A percentile compares a stretch with the other conserved stretches of the same genome.
phyloP scores from a whole-genome alignment of 345 rosid species.

The Lepidium sativum region DNA sequence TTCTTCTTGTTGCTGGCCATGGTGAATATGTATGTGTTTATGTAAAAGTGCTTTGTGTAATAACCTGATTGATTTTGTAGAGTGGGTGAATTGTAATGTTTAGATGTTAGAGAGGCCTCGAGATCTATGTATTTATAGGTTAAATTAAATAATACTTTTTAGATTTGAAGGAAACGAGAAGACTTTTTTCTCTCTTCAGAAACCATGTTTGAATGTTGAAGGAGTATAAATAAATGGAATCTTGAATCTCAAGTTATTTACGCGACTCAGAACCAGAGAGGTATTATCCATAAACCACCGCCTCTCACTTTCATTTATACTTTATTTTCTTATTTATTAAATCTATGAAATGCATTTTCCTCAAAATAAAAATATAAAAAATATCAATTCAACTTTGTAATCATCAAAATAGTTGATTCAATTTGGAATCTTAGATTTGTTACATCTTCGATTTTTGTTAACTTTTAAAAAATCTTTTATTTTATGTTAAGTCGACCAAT shows the following conservation, averaged over 20 bases:
- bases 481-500: no score
- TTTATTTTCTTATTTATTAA: background rate
- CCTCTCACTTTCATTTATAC: no score
- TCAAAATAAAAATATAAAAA: no score
- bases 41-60: constrained; percentile 5
- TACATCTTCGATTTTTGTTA: no score
- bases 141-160: background rate
- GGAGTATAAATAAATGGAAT: constrained; percentile 14
- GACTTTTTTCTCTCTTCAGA: background rate
- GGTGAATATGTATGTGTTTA: background rate
- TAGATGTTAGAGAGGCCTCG: background rate
- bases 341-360: no score
- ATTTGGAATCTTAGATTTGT: no score
- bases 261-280: constrained; percentile 3
- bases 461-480: no score
- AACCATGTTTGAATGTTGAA: constrained; percentile 25
- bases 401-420: no score
- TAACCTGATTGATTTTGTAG: background rate
- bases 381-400: no score
- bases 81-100: background rate
- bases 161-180: background rate
- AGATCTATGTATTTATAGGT: constrained; percentile 12
- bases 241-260: constrained; percentile 13
- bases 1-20: constrained; percentile 23
- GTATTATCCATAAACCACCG: background rate